A percentile compares a stretch with the other conserved stretches of the same genome.
Evolutionary conservation across 108 stramenopile genomes (phyloP).

Genomic region (Fragilaria radians): DNA sequence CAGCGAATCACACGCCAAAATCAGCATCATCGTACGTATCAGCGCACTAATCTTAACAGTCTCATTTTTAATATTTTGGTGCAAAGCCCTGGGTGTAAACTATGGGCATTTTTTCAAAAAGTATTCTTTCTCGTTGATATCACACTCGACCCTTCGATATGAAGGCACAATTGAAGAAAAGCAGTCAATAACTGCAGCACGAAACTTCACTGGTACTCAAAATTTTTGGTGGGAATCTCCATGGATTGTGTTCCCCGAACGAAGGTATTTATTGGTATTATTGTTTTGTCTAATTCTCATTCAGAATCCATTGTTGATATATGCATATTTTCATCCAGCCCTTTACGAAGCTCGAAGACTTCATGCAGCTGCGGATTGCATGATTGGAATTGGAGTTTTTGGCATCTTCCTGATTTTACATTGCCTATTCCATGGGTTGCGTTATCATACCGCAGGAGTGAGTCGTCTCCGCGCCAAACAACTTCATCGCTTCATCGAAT

Average conservation of each 20-base stretch:
- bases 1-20: slow-evolving; percentile 27
- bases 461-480: slow-evolving; percentile 50
- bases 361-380: slow-evolving; percentile 44
- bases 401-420: slow-evolving; percentile 65
- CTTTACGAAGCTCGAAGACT: slow-evolving; percentile 33
- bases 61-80: slow-evolving; percentile 53
- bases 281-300: slow-evolving; percentile 52
- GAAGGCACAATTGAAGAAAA: not conserved
- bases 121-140: not conserved
- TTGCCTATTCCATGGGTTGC: slow-evolving; percentile 65
- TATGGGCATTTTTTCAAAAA: too few species aligned
- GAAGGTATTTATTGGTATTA: slow-evolving; percentile 59
- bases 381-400: slow-evolving; percentile 64
- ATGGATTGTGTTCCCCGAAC: slow-evolving; percentile 72
- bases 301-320: slow-evolving; percentile 62
- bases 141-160: not conserved
- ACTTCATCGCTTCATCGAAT: slow-evolving; percentile 50
- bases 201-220: not conserved
- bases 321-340: slow-evolving; percentile 38
- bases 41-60: slow-evolving; percentile 35
- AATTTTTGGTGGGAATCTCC: slow-evolving; percentile 65
- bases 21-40: slow-evolving; percentile 36
- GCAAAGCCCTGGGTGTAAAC: slow-evolving; percentile 43
- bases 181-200: not conserved
- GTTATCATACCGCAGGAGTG: slow-evolving; percentile 67